Evolutionary conservation across 2,329 filamentous ascomycete genomes (phyloP).

Genomic region (Pyricularia pennisetigena): DNA sequence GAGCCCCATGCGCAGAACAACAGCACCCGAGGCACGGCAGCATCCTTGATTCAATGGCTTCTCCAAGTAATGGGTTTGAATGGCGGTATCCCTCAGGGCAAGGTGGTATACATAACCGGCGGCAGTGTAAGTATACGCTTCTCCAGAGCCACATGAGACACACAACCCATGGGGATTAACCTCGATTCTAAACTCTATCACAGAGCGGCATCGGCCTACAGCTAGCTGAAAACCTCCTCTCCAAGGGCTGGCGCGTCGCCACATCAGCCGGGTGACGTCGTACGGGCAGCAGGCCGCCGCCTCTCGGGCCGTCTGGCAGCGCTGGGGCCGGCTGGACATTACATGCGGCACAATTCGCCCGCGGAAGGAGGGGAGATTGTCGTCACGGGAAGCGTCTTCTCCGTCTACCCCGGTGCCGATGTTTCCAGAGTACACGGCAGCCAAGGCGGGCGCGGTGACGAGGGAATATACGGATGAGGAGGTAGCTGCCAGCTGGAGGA

Average conservation of each 20-base stretch:
- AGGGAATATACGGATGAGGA: no score
- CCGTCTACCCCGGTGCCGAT: no score
- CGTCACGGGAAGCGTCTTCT: no score
- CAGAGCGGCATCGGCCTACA: not conserved
- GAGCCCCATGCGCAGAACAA: not conserved
- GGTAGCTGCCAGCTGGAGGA: no score
- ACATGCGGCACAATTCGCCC: constrained; percentile 38
- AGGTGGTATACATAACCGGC: no score
- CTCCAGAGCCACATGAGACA: no score
- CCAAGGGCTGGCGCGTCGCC: constrained; percentile 8
- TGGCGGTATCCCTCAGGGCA: no score
- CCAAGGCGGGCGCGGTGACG: constrained; percentile 23
- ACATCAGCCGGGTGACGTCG: constrained; percentile 20
- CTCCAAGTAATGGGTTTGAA: no score
- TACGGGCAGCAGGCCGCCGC: constrained; percentile 31
- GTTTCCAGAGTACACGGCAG: constrained; percentile 9
- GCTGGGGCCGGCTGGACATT: constrained; percentile 40
- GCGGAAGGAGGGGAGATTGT: constrained; percentile 27
- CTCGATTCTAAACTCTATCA: no score
- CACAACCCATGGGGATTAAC: no score
- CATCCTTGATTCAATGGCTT: not conserved
- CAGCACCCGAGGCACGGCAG: not conserved
- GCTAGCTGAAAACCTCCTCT: constrained; percentile 6
- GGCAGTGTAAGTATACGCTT: no score
- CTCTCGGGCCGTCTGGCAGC: constrained; percentile 30